These are phyloP conservation scores for Aspergillus pseudoglaucus DNA, from an alignment of 2,329 filamentous ascomycete species.

Conservation along the genomic window DNA sequence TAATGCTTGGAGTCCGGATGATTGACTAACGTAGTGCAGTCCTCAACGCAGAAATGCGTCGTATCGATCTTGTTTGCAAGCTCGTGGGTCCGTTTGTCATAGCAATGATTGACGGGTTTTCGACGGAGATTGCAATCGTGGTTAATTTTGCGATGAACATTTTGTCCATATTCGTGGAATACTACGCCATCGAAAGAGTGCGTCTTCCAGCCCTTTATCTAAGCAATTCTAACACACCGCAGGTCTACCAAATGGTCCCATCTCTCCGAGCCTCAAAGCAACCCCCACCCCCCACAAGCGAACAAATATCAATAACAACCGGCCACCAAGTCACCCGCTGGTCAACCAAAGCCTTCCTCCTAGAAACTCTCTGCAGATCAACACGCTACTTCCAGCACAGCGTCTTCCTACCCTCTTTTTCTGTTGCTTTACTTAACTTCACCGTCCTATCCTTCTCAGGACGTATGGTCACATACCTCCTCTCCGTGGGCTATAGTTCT, in stretches of 20 bases:
- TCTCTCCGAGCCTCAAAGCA: constrained; percentile 3
- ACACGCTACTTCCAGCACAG: constrained; percentile 4
- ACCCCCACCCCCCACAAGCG: too few relatives aligned
- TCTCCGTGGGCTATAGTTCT: constrained; percentile 34
- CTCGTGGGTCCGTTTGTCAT: constrained; percentile 47
- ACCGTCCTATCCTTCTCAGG: constrained; percentile 47
- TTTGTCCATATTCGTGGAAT: constrained; percentile 26
- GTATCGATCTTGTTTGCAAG: constrained; percentile 51
- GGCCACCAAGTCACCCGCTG: not conserved
- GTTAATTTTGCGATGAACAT: constrained; percentile 41
- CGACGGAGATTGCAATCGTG: constrained; percentile 37
- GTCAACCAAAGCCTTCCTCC: constrained; percentile 1
- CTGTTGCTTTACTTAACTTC: constrained; percentile 43
- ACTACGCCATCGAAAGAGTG: constrained; percentile 26
- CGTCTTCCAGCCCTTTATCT: constrained; percentile 1
- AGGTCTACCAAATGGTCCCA: not conserved
- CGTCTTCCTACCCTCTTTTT: constrained; percentile 36
- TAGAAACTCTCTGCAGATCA: not conserved
- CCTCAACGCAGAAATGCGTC: constrained; percentile 45
- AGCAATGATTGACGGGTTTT: constrained; percentile 38
- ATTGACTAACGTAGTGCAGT: too few relatives aligned
- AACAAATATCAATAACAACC: too few relatives aligned
- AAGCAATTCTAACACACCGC: too few relatives aligned
- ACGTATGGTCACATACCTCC: constrained; percentile 48
- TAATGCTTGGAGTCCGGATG: too few relatives aligned